Percentiles rank a stretch among this genome's conserved stretches.
These are phyloP conservation scores for Blastobotrys malaysiensis DNA, from an alignment of 1,139 yeast species.

Conservation along the genomic window DNA sequence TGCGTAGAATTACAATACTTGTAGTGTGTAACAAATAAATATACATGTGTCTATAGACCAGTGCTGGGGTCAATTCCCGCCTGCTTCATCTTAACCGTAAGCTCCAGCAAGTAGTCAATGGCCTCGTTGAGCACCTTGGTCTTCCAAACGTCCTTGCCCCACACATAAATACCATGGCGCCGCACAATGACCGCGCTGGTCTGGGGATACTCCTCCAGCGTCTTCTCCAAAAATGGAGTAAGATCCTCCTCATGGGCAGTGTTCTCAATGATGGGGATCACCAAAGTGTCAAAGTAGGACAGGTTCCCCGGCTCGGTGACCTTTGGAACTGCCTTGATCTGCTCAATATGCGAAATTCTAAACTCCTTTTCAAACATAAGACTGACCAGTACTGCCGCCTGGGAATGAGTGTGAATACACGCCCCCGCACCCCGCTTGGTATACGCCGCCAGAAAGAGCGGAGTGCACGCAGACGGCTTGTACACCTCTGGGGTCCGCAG, in stretches of 20 bases:
- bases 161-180: conserved; percentile 90
- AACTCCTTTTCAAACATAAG: conserved; percentile 66
- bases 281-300: conserved; percentile 67
- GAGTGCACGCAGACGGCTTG: conserved; percentile 92
- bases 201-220: conserved; percentile 63
- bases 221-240: conserved; percentile 54
- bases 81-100: conserved; percentile 69
- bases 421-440: conserved; percentile 76
- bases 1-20: too few species aligned
- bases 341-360: conserved; percentile 76
- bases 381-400: conserved; percentile 75
- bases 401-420: conserved; percentile 93
- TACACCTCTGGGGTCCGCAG: conserved; percentile 57
- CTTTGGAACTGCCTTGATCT: conserved; percentile 85
- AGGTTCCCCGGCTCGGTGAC: conserved; percentile 63
- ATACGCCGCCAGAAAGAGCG: conserved; percentile 76
- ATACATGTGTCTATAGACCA: not conserved
- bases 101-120: conserved; percentile 77
- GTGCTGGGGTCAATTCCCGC: conserved; percentile 28
- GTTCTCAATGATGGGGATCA: conserved; percentile 86
- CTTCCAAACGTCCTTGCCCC: conserved; percentile 93
- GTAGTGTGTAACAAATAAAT: too few species aligned
- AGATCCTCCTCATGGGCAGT: conserved; percentile 84
- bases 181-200: conserved; percentile 85
- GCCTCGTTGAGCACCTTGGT: conserved; percentile 93